These are phyloP conservation scores for Hemisphaericaspora subhashii DNA, from an alignment of 1,139 yeast species.

Conservation along the genomic window DNA sequence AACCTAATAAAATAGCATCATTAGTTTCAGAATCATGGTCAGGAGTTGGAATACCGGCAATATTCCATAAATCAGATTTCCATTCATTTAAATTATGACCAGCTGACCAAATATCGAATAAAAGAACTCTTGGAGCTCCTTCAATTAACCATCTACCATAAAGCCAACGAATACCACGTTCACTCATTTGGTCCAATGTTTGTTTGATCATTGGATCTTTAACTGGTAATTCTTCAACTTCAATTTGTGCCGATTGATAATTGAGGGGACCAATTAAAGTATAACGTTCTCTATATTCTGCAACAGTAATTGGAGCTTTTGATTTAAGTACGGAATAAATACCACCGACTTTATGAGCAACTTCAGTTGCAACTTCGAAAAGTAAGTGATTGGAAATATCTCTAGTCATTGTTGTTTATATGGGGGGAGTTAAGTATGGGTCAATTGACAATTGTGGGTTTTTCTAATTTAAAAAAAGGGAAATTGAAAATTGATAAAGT, in stretches of 20 bases:
- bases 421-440: background rate
- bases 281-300: conserved; percentile 88
- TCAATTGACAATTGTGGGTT: no score
- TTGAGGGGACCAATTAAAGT: conserved; percentile 86
- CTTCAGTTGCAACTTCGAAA: conserved; percentile 96
- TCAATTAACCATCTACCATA: conserved; percentile 98
- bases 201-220: conserved; percentile 60
- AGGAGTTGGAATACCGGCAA: conserved; percentile 92
- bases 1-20: conserved; percentile 90
- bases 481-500: no score
- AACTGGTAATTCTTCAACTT: conserved; percentile 85
- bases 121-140: conserved; percentile 91
- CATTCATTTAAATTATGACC: conserved; percentile 75
- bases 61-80: conserved; percentile 91
- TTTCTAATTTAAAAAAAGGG: conserved; percentile 1
- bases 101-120: conserved; percentile 84
- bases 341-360: conserved; percentile 97
- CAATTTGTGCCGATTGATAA: conserved; percentile 80
- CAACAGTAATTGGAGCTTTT: conserved; percentile 94
- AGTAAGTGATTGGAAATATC: conserved; percentile 80
- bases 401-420: conserved; percentile 54
- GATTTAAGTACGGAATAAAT: conserved; percentile 95
- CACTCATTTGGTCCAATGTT: conserved; percentile 71
- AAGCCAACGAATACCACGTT: conserved; percentile 77
- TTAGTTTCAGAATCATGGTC: conserved; percentile 84